Evolutionary conservation across 2,329 filamentous ascomycete species (phyloP).

Genomic region (Alternaria tenuissima): DNA sequence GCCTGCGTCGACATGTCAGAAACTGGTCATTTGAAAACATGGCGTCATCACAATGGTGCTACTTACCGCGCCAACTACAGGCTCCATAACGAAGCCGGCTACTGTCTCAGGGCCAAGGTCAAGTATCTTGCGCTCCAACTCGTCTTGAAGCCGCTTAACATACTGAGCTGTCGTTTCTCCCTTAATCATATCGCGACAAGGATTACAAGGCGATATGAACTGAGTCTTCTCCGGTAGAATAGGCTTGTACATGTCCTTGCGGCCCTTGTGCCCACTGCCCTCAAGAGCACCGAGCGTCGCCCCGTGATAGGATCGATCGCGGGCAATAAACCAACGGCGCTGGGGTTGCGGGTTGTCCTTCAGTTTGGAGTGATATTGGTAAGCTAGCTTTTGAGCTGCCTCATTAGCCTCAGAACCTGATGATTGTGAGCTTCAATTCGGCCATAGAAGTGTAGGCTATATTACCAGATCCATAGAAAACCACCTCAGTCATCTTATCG

Average conservation of each 20-base stretch:
- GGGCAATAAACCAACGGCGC: slow-evolving; percentile 69
- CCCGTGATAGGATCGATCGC: slow-evolving; percentile 74
- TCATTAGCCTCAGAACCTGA: slow-evolving; percentile 71
- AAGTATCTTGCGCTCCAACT: slow-evolving; percentile 73
- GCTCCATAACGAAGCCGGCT: slow-evolving; percentile 76
- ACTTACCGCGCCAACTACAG: slow-evolving; percentile 73
- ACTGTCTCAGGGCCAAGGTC: slow-evolving; percentile 69
- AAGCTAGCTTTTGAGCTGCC: slow-evolving; percentile 71
- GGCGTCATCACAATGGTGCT: not conserved
- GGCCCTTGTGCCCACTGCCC: slow-evolving; percentile 67
- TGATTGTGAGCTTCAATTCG: not conserved
- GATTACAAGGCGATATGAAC: slow-evolving; percentile 71
- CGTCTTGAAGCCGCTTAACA: slow-evolving; percentile 65
- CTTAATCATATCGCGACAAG: slow-evolving; percentile 65
- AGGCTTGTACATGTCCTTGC: slow-evolving; percentile 68
- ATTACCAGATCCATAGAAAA: slow-evolving; percentile 66
- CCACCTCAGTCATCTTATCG: slow-evolving; percentile 63
- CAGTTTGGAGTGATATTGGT: slow-evolving; percentile 70
- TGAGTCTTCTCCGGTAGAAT: slow-evolving; percentile 65
- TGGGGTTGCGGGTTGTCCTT: slow-evolving; percentile 60
- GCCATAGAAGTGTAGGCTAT: not conserved
- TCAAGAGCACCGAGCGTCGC: slow-evolving; percentile 73
- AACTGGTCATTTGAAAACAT: not conserved
- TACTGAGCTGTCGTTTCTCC: slow-evolving; percentile 67
- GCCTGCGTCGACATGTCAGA: slow-evolving; percentile 53